These are phyloP conservation scores for Graphium sp. DNA, from an alignment of 2,329 filamentous ascomycete genomes.

Conservation along the genomic window DNA sequence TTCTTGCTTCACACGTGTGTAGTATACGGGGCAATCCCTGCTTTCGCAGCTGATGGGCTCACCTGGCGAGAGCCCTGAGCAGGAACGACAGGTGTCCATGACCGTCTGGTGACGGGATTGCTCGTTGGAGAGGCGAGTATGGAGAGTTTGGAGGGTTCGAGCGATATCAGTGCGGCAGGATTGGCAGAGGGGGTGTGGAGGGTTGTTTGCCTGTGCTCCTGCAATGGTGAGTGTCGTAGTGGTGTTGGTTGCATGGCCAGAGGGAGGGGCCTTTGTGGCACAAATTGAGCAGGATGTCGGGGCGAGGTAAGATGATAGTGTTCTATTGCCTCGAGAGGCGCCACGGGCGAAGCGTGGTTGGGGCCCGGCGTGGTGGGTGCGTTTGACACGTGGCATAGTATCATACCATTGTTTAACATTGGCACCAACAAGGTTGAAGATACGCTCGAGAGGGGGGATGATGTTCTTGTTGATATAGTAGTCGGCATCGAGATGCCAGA, in stretches of 20 bases:
- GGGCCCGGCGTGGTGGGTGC: slow-evolving; percentile 28
- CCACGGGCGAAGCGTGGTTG: slow-evolving; percentile 7
- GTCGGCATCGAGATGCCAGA: slow-evolving; percentile 75
- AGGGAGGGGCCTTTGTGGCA: slow-evolving; percentile 28
- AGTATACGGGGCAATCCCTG: slow-evolving; percentile 86
- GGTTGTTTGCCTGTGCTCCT: too few relatives aligned
- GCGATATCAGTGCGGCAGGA: too few relatives aligned
- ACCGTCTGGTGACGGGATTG: slow-evolving; percentile 7
- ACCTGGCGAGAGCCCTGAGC: slow-evolving; percentile 52
- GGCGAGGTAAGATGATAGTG: slow-evolving; percentile 88
- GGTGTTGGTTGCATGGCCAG: too few relatives aligned
- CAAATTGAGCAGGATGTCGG: slow-evolving; percentile 69
- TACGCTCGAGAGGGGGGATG: slow-evolving; percentile 85
- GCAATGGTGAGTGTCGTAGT: too few relatives aligned
- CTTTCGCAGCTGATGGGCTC: slow-evolving; percentile 81
- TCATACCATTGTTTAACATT: slow-evolving; percentile 88
- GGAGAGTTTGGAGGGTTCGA: too few relatives aligned
- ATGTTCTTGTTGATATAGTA: slow-evolving; percentile 97
- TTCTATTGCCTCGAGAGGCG: slow-evolving; percentile 21
- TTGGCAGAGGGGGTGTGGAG: too few relatives aligned
- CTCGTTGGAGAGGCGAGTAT: slow-evolving; percentile 5
- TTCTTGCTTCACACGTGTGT: slow-evolving; percentile 51
- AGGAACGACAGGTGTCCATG: slow-evolving; percentile 50
- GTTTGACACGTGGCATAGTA: slow-evolving; percentile 85
- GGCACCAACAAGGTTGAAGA: slow-evolving; percentile 90